Evolutionary conservation across 139 green algal species (phyloP), one percentile per base, ranked within the genome.

Genomic region (Chlamydomonas incerta): DNA sequence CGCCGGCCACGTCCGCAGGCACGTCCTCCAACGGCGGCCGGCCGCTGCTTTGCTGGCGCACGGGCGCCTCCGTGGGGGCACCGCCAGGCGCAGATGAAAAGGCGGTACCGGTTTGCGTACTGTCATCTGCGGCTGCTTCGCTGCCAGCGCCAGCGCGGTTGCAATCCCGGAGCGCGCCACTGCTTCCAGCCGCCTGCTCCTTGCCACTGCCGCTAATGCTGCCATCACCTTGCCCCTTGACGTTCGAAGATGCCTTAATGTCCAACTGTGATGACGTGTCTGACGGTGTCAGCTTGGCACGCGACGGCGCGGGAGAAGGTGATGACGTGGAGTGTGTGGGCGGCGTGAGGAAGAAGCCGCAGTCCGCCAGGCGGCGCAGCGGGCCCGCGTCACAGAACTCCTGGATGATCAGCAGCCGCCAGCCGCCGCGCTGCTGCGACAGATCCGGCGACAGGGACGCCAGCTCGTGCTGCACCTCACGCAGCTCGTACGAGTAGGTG

Each of bases 301-400:
- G 41, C 41, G 41, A 50, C 6, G 41, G 41, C 8, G 41, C 41
- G 41, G 41, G 41, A 50, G 41, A 50, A 8, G 5, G 41, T 8
- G 41, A 50, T 50, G 41, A 5, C 5, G 5, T 50, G 5, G 41
- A 13, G 41, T 50, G 41, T 5, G 5, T 66, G 60, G 60, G 18
- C 60, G 60, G 60, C 4, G 60, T 66, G 24, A 66, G n/a, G 66
- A 85, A 85, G 79, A 46, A 85, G n/a, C 79, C 79, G 65, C 79
- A 85, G 67, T 85, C 79, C 33, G 76, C 65, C 6, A 85, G 31
- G 10, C 66, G 31, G 2, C 79, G 79, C 21, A 75, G 31, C n/a
- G 79, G 79, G 47, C 85, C 85, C 18, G 73, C 85, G 67, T 89
- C 80, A 57, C 85, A 89, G 35, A 60, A 89, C 76, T 89, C 85